Conservation (phyloP, 371 early-diverging fungal species). For the Mucor mucedo region DNA sequence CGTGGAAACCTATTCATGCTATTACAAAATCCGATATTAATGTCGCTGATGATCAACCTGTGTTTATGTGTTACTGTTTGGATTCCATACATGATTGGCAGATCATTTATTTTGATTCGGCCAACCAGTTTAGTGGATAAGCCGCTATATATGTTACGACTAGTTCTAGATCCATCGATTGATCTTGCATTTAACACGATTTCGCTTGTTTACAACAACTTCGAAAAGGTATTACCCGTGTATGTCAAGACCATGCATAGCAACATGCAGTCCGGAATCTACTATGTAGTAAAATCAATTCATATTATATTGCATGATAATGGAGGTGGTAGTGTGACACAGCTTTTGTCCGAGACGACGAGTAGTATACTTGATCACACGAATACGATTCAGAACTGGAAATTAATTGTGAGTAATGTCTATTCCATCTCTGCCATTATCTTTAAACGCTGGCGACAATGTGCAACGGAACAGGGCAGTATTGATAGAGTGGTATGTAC, state of each 20-base stretch:
- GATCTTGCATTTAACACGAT: slow-evolving; percentile 43
- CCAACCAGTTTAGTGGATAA: slow-evolving; percentile 51
- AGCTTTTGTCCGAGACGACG: slow-evolving; percentile 8
- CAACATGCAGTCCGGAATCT: neutral
- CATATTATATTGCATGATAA: slow-evolving; percentile 11
- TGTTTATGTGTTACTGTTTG: slow-evolving; percentile 75
- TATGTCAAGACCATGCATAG: neutral
- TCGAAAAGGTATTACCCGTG: neutral
- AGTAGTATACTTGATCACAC: neutral
- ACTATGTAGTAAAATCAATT: slow-evolving; percentile 15
- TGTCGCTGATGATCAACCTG: slow-evolving; percentile 70
- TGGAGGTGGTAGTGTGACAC: slow-evolving; percentile 4
- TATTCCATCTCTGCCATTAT: slow-evolving; percentile 9
- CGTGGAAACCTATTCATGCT: slow-evolving; percentile 75
- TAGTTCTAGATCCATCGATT: slow-evolving; percentile 54
- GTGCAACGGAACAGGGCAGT: slow-evolving; percentile 35
- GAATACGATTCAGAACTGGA: slow-evolving; percentile 7
- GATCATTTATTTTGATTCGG: slow-evolving; percentile 47
- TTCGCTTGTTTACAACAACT: slow-evolving; percentile 1
- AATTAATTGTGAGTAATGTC: slow-evolving; percentile 3
- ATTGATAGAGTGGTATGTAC: slow-evolving; percentile 41
- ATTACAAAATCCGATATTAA: slow-evolving; percentile 76
- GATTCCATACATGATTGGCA: slow-evolving; percentile 79
- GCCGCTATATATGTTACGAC: slow-evolving; percentile 51
- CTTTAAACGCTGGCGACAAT: slow-evolving; percentile 34